A percentile compares a stretch with the other conserved stretches of the same genome.
Evolutionary conservation across 805 yeast genomes (phyloP).

Genomic region (Metschnikowia noctiluminum): DNA sequence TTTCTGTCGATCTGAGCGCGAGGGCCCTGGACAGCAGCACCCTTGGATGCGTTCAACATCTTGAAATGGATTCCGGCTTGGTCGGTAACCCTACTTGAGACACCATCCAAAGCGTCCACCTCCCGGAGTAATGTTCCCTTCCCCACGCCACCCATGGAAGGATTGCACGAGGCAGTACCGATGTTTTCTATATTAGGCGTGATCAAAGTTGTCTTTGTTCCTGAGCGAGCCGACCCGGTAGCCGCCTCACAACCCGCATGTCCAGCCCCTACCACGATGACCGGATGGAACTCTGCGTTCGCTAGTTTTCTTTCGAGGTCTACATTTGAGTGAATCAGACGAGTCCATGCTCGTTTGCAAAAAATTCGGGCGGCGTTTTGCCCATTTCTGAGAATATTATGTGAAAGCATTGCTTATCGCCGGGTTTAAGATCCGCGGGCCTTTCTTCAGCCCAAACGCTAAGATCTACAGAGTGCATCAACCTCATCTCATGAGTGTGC

Average conservation of each 20-base stretch:
- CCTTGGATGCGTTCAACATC: conserved; percentile 78
- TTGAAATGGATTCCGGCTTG: conserved; percentile 90
- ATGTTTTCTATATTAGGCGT: conserved; percentile 75
- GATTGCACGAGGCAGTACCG: conserved; percentile 96
- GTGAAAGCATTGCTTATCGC: neutral
- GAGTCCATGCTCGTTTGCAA: neutral
- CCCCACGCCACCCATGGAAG: conserved; percentile 98
- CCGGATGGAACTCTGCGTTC: conserved; percentile 47
- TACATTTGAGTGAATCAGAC: conserved; percentile 29
- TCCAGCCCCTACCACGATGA: conserved; percentile 93
- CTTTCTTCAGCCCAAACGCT: no score
- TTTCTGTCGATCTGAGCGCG: conserved; percentile 92
- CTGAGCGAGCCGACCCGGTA: conserved; percentile 84
- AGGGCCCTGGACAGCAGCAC: conserved; percentile 98
- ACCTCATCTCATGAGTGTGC: conserved; percentile 9
- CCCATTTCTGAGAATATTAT: no score
- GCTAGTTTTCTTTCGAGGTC: conserved; percentile 32
- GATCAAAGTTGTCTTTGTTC: conserved; percentile 63
- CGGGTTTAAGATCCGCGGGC: neutral
- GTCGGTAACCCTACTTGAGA: conserved; percentile 83
- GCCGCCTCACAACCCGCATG: conserved; percentile 99
- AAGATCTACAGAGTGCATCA: neutral
- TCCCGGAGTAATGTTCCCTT: conserved; percentile 91
- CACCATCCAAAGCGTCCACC: conserved; percentile 95
- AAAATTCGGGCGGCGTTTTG: no score